These are phyloP conservation scores for Diatrype stigma DNA, from an alignment of 2,329 filamentous ascomycete species.

Conservation along the genomic window DNA sequence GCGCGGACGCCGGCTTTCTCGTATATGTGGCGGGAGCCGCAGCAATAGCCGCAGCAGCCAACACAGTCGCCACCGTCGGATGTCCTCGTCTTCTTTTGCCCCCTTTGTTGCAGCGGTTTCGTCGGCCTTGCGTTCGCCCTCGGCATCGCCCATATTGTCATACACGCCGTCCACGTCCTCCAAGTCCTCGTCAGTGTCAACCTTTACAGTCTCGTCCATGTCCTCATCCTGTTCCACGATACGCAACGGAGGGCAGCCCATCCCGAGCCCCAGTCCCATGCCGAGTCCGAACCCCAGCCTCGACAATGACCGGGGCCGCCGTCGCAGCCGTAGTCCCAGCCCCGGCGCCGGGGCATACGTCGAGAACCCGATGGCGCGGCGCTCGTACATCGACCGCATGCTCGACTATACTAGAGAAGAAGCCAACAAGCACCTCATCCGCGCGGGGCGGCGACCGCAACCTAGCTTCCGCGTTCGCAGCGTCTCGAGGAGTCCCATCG, in stretches of 20 bases:
- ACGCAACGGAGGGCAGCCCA: too few species aligned
- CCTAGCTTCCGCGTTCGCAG: constrained; percentile 13
- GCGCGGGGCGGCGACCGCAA: constrained; percentile 5
- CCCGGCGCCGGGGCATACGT: constrained; percentile 12
- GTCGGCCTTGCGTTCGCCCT: background rate
- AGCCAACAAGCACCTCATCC: constrained; percentile 11
- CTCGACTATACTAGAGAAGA: constrained; percentile 5
- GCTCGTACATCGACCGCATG: constrained; percentile 13
- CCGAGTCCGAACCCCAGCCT: background rate
- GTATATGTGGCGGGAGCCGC: background rate
- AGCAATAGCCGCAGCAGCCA: background rate
- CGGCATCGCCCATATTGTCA: background rate
- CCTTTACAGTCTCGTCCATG: too few species aligned
- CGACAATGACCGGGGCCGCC: background rate
- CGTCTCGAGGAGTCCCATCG: constrained; percentile 8
- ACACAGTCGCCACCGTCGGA: background rate
- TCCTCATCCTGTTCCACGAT: background rate
- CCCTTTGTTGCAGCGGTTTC: background rate
- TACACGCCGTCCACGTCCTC: background rate
- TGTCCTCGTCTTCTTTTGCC: background rate
- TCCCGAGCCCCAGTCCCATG: background rate
- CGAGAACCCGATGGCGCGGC: constrained; percentile 5
- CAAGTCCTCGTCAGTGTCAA: too few species aligned
- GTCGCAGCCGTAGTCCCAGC: constrained; percentile 4
- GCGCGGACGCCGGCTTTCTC: background rate